Conservation (phyloP, 768 basidiomycete species). For the Hericium alpestre region DNA sequence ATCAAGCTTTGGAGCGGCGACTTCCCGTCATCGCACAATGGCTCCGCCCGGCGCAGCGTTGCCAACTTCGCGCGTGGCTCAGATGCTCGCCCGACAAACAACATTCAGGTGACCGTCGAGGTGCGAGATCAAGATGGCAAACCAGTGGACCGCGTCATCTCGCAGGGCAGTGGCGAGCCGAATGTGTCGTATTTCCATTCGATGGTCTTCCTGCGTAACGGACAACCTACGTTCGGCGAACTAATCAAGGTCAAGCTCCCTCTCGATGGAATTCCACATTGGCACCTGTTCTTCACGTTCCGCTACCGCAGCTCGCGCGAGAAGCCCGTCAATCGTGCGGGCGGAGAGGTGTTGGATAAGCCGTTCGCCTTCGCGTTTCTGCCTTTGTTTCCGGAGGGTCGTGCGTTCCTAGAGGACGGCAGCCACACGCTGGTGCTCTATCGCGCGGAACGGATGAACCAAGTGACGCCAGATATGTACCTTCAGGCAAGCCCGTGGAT, state of each 20-base stretch:
- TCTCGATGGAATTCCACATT: slow-evolving; percentile 52
- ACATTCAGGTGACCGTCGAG: slow-evolving; percentile 87
- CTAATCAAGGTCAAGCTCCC: slow-evolving; percentile 82
- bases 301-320: slow-evolving; percentile 56
- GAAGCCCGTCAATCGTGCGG: slow-evolving; percentile 28
- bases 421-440: slow-evolving; percentile 80
- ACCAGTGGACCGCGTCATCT: slow-evolving; percentile 60
- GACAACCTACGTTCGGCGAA: slow-evolving; percentile 86
- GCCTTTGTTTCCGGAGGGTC: slow-evolving; percentile 68
- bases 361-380: slow-evolving; percentile 92
- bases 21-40: slow-evolving; percentile 49
- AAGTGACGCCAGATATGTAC: slow-evolving; percentile 61
- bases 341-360: slow-evolving; percentile 41
- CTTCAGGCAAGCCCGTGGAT: slow-evolving; percentile 57
- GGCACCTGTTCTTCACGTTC: slow-evolving; percentile 94
- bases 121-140: slow-evolving; percentile 65
- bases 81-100: slow-evolving; percentile 45
- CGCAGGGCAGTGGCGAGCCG: slow-evolving; percentile 79
- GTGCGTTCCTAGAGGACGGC: slow-evolving; percentile 82
- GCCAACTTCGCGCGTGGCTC: slow-evolving; percentile 47
- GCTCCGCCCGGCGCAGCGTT: slow-evolving; percentile 45
- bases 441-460: slow-evolving; percentile 59
- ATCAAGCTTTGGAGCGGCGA: slow-evolving; percentile 94
- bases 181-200: slow-evolving; percentile 75
- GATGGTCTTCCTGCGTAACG: slow-evolving; percentile 82